A percentile compares a stretch with the other conserved stretches of the same genome.
Evolutionary conservation across 768 basidiomycete species (phyloP).

Genomic region (Amanita exitialis): DNA sequence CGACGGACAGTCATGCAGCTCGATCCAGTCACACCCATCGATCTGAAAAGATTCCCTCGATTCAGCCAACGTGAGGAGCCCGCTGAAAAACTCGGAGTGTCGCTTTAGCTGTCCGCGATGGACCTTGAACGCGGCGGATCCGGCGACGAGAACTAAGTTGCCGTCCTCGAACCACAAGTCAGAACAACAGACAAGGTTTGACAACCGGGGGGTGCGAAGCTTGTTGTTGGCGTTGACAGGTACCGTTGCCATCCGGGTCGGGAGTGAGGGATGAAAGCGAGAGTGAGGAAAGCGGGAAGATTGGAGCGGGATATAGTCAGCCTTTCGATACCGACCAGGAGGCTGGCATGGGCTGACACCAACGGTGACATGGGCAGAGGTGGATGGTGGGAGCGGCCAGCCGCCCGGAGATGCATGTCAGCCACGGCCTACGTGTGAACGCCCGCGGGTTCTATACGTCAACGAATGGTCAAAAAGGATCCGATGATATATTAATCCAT

Average conservation of each 20-base stretch:
- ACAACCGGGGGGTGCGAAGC: background rate
- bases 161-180: constrained; percentile 73
- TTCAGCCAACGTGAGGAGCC: constrained; percentile 48
- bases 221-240: background rate
- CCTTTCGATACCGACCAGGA: background rate
- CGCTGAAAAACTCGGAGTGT: constrained; percentile 71
- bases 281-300: too few relatives aligned
- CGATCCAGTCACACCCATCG: constrained; percentile 50
- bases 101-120: constrained; percentile 65
- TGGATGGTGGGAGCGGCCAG: background rate
- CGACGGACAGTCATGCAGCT: constrained; percentile 53
- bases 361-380: too few relatives aligned
- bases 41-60: constrained; percentile 28
- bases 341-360: constrained; percentile 1
- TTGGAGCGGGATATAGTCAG: background rate
- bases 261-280: background rate
- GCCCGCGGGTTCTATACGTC: background rate
- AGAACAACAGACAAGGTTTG: constrained; percentile 27
- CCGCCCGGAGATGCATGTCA: background rate
- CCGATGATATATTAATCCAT: background rate
- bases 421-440: background rate
- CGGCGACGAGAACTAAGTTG: constrained; percentile 54
- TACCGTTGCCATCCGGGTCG: background rate
- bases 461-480: background rate
- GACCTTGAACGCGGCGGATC: constrained; percentile 55